phyloP scores from a whole-genome alignment of 257 asterid species.

The Ligustrum vulgare region DNA sequence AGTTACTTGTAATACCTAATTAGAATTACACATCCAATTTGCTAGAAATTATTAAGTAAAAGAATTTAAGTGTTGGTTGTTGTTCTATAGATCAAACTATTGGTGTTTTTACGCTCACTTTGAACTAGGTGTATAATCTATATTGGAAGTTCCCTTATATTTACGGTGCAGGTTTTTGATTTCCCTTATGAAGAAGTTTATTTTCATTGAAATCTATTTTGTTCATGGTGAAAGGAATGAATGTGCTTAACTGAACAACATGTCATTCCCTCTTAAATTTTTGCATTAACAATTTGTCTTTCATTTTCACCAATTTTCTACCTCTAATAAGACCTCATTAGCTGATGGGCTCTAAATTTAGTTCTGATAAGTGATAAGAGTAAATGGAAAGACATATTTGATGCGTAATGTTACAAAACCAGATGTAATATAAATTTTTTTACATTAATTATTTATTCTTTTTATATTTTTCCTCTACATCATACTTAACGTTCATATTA shows the following conservation, averaged over 20 bases:
- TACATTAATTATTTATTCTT: no score
- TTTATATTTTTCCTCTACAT: no score
- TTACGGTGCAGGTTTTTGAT: background rate
- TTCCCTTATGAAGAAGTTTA: background rate
- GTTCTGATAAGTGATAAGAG: no score
- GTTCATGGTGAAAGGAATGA: background rate
- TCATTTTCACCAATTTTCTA: background rate
- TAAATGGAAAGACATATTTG: no score
- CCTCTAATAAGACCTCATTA: background rate
- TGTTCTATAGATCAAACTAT: background rate
- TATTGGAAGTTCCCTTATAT: background rate
- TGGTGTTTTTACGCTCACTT: background rate
- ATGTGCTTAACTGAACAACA: background rate
- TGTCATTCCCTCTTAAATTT: background rate
- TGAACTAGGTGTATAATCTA: background rate
- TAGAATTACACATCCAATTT: no score
- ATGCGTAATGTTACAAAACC: no score
- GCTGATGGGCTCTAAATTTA: no score
- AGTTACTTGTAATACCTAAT: no score
- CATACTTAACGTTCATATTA: no score
- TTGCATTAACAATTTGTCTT: background rate
- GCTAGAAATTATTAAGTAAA: background rate
- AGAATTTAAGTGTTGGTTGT: background rate
- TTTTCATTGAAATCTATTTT: background rate
- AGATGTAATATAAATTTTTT: no score